Percentiles rank a stretch among this genome's conserved stretches.
These are phyloP conservation scores for Coniophora puteana DNA, from an alignment of 1,284 basidiomycete species.

Conservation along the genomic window DNA sequence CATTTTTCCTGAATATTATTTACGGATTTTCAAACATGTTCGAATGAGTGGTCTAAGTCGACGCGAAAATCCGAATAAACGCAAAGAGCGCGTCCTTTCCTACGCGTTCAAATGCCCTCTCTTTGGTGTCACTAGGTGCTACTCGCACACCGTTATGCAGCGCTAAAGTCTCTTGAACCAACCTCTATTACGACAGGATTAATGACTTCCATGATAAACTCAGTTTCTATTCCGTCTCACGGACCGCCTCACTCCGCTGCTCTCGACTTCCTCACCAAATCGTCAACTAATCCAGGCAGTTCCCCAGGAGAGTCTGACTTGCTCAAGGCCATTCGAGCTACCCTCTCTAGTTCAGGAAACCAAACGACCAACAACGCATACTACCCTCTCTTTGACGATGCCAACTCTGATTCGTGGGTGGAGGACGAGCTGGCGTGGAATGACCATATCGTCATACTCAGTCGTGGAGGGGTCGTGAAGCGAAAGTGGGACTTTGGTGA, in stretches of 20 bases:
- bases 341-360: constrained; percentile 47
- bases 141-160: too few species aligned
- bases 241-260: constrained; percentile 30
- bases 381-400: constrained; percentile 32
- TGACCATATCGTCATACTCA: constrained; percentile 61
- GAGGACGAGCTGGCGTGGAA: constrained; percentile 71
- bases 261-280: constrained; percentile 19
- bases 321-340: constrained; percentile 46
- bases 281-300: constrained; percentile 8
- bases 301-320: constrained; percentile 36
- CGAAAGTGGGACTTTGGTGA: constrained; percentile 74
- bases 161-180: too few species aligned
- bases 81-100: too few species aligned
- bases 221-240: too few species aligned
- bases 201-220: too few species aligned
- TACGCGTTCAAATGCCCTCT: too few species aligned
- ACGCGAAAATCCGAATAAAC: too few species aligned
- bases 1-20: too few species aligned
- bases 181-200: too few species aligned
- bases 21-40: too few species aligned
- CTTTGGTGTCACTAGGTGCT: too few species aligned
- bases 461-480: constrained; percentile 64
- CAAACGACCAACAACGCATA: constrained; percentile 34
- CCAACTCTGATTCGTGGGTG: constrained; percentile 31
- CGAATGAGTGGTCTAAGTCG: too few species aligned